phyloP scores from a whole-genome alignment of 2,329 filamentous ascomycete species.

The Apiospora marii region DNA sequence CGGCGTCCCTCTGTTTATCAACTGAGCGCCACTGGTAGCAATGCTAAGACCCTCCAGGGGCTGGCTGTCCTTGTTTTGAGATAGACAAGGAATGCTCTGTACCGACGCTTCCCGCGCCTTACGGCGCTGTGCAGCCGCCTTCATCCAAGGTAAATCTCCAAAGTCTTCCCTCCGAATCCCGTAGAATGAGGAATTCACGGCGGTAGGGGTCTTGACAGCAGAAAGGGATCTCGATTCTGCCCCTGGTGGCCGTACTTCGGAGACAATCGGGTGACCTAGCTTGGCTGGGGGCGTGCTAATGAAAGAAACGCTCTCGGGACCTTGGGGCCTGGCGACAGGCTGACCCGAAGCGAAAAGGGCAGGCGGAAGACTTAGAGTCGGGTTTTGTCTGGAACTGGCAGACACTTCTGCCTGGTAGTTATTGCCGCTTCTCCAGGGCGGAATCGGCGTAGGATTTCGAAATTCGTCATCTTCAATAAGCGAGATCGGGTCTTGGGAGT shows the following conservation, averaged over 20 bases:
- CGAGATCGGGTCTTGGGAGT: background rate
- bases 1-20: background rate
- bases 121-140: background rate
- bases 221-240: background rate
- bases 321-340: background rate
- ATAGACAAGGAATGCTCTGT: background rate
- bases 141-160: background rate
- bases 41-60: background rate
- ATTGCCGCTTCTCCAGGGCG: background rate
- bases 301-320: conserved; percentile 9
- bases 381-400: background rate
- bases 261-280: background rate
- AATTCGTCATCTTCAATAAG: background rate
- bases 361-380: background rate
- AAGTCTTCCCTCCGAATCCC: background rate
- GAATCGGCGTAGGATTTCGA: background rate
- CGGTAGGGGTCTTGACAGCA: background rate
- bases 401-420: background rate
- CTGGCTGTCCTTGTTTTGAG: background rate
- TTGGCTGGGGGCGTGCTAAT: background rate
- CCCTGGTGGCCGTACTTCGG: background rate
- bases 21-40: background rate
- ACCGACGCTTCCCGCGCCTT: background rate
- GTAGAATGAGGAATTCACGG: background rate
- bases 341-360: background rate